phyloP scores from a whole-genome alignment of 257 asterid species.

The Nicotiana attenuata region DNA sequence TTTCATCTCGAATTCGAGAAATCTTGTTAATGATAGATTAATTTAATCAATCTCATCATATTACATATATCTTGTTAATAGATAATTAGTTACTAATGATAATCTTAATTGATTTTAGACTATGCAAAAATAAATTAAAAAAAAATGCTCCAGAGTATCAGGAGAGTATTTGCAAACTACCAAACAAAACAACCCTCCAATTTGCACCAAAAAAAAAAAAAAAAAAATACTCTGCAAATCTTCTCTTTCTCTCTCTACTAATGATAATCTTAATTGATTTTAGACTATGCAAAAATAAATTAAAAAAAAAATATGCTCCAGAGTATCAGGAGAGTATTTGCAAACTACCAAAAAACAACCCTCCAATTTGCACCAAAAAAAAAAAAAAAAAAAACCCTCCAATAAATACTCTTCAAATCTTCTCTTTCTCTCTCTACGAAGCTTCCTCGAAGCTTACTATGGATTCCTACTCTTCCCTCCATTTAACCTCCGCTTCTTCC shows the following conservation, averaged over 20 bases:
- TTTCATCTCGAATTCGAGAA: too few species aligned
- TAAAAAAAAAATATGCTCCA: background rate
- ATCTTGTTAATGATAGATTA: too few species aligned
- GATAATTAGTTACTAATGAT: too few species aligned
- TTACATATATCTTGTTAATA: too few species aligned
- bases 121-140: background rate
- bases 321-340: background rate
- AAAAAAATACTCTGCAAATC: background rate
- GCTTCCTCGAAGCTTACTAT: slow-evolving; percentile 56
- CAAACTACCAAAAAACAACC: background rate
- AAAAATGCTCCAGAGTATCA: background rate
- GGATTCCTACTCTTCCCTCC: slow-evolving; percentile 17
- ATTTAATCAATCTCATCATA: too few species aligned
- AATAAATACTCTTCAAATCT: slow-evolving; percentile 11
- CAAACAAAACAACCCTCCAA: slow-evolving; percentile 14
- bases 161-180: background rate
- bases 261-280: too few species aligned
- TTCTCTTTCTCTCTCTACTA: slow-evolving; percentile 21
- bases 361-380: too few species aligned
- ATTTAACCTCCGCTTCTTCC: slow-evolving; percentile 18
- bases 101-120: too few species aligned
- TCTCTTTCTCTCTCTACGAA: slow-evolving; percentile 37
- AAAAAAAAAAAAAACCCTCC: slow-evolving; percentile 10
- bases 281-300: background rate
- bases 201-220: too few species aligned